Evolutionary conservation across 2,329 filamentous ascomycete genomes (phyloP).

Genomic region (Neofusicoccum sp.): DNA sequence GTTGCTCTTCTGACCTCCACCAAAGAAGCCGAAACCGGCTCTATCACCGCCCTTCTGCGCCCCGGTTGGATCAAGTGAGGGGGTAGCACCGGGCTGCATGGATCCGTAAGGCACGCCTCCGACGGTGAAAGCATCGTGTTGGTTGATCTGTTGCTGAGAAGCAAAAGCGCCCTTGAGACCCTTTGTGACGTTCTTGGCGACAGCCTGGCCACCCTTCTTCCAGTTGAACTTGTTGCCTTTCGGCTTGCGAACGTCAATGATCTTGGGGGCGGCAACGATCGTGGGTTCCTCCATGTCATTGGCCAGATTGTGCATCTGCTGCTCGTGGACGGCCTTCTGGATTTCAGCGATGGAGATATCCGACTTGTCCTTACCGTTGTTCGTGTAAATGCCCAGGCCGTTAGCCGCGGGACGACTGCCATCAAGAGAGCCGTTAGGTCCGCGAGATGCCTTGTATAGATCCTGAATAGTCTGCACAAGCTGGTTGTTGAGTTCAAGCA

Average conservation of each 20-base stretch:
- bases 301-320: constrained; percentile 39
- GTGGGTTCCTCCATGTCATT: constrained; percentile 65
- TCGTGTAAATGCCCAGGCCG: constrained; percentile 62
- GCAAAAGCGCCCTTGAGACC: constrained; percentile 90
- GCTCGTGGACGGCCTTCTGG: constrained; percentile 43
- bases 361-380: constrained; percentile 37
- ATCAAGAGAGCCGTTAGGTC: constrained; percentile 49
- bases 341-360: constrained; percentile 39
- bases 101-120: constrained; percentile 46
- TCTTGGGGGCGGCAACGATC: constrained; percentile 73
- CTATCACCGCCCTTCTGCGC: constrained; percentile 21
- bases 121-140: constrained; percentile 45
- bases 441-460: constrained; percentile 75
- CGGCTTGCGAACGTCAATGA: constrained; percentile 85
- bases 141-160: constrained; percentile 58
- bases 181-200: constrained; percentile 92
- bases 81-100: constrained; percentile 13
- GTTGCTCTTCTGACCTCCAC: constrained; percentile 31
- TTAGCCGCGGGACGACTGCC: constrained; percentile 47
- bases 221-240: constrained; percentile 97
- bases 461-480: constrained; percentile 92
- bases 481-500: constrained; percentile 90
- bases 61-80: neutral
- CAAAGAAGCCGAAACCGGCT: constrained; percentile 34
- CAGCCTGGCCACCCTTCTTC: constrained; percentile 93